phyloP scores from a whole-genome alignment of 2,329 filamentous ascomycete species.

The Aspergillus sp. region DNA sequence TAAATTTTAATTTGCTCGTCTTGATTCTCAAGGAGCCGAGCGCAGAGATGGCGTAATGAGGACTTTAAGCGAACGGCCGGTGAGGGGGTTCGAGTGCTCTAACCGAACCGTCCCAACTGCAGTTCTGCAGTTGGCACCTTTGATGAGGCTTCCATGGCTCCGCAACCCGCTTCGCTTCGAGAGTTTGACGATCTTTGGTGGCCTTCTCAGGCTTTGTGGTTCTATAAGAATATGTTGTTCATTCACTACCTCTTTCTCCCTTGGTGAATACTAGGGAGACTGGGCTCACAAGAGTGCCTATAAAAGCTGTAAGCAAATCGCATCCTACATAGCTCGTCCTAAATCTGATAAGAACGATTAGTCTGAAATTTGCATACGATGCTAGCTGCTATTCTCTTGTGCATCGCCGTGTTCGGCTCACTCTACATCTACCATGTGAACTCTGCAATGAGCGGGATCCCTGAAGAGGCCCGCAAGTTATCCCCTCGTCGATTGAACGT shows the following conservation, averaged over 20 bases:
- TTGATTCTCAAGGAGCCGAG: neutral
- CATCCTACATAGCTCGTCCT: neutral
- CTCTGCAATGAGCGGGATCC: slow-evolving; percentile 24
- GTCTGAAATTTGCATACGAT: slow-evolving; percentile 14
- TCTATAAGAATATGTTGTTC: neutral
- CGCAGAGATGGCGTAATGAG: neutral
- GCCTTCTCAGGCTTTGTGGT: neutral
- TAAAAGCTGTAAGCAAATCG: neutral
- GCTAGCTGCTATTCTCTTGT: slow-evolving; percentile 6
- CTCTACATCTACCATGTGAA: slow-evolving; percentile 34
- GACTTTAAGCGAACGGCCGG: neutral
- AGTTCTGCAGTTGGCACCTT: neutral
- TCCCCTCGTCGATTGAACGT: slow-evolving; percentile 35
- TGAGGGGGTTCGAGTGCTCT: neutral
- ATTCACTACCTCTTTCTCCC: neutral
- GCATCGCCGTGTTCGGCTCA: slow-evolving; percentile 15
- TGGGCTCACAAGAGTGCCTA: neutral
- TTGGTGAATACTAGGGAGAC: neutral
- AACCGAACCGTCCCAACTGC: neutral
- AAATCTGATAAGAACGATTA: neutral
- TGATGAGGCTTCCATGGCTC: neutral
- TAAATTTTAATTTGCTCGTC: neutral
- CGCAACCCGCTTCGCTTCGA: neutral
- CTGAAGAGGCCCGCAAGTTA: slow-evolving; percentile 26
- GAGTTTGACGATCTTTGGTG: neutral